phyloP scores from a whole-genome alignment of 1,284 basidiomycete genomes.

The Puccinia polysora region DNA sequence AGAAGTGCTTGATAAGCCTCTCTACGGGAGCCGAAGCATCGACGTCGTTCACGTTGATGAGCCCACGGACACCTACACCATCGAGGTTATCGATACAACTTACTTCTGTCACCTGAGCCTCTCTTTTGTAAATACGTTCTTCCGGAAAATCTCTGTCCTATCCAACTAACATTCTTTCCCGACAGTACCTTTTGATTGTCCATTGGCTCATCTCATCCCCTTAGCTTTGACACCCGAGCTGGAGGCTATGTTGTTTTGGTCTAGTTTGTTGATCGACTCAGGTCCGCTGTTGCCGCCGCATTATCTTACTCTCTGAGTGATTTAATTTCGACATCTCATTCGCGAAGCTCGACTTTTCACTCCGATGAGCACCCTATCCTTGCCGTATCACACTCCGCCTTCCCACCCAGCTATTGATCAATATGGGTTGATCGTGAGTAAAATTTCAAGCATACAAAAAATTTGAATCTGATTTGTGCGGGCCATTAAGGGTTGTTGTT shows the following conservation, averaged over 20 bases:
- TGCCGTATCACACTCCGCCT: not conserved
- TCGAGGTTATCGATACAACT: not conserved
- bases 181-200: conserved; percentile 10
- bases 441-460: too few relatives aligned
- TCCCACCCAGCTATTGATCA: conserved; percentile 12
- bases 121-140: too few relatives aligned
- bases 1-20: not conserved
- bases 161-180: too few relatives aligned
- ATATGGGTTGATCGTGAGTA: conserved; percentile 24
- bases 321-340: not conserved
- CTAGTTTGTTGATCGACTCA: conserved; percentile 5
- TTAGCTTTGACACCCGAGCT: conserved; percentile 1
- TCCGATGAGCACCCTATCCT: conserved; percentile 6
- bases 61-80: conserved; percentile 1
- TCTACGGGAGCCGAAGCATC: not conserved
- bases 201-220: not conserved
- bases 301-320: not conserved
- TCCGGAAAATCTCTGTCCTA: too few relatives aligned
- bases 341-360: not conserved
- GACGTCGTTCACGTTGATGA: conserved; percentile 5
- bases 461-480: too few relatives aligned
- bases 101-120: too few relatives aligned
- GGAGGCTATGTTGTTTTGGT: conserved; percentile 11
- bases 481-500: too few relatives aligned
- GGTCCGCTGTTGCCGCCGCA: not conserved